phyloP scores from a whole-genome alignment of 208 protist species.

The Trypanosomatidae sp. region DNA sequence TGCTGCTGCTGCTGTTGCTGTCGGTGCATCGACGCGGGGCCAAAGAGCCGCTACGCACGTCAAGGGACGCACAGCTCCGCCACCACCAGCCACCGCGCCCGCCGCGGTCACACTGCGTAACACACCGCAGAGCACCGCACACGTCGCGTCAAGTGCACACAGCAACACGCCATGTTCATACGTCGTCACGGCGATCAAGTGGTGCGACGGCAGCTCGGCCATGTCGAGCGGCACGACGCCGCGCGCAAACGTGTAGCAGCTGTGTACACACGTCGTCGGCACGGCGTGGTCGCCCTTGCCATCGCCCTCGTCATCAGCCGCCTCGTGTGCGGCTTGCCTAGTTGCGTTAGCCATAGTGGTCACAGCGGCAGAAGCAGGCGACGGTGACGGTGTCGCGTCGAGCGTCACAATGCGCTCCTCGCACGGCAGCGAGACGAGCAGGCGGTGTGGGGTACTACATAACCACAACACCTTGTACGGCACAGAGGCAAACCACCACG shows the following conservation, averaged over 20 bases:
- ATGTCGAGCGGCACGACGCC: conserved; percentile 61
- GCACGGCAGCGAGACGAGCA: conserved; percentile 56
- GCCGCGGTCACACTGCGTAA: no score
- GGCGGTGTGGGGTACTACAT: conserved; percentile 4
- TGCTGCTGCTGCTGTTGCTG: no score
- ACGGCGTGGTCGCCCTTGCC: background rate
- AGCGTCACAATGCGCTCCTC: conserved; percentile 62
- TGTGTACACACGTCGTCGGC: conserved; percentile 4
- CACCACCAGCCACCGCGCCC: no score
- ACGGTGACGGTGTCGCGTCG: conserved; percentile 4
- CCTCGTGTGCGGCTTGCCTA: background rate
- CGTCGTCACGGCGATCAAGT: conserved; percentile 55
- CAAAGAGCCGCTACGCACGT: no score
- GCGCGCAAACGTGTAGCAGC: conserved; percentile 22
- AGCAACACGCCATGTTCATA: conserved; percentile 49
- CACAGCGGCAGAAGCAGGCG: no score
- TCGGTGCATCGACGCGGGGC: no score
- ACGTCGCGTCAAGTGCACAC: no score
- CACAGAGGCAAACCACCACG: conserved; percentile 29
- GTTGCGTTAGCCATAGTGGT: background rate
- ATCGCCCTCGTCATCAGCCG: background rate
- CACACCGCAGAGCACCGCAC: no score
- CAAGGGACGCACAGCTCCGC: no score
- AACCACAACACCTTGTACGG: conserved; percentile 56
- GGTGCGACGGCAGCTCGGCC: conserved; percentile 24